A percentile compares a stretch with the other conserved stretches of the same genome.
Evolutionary conservation across 176 grass and related monocot species (phyloP).

Genomic region (Cymbopogon citratus): DNA sequence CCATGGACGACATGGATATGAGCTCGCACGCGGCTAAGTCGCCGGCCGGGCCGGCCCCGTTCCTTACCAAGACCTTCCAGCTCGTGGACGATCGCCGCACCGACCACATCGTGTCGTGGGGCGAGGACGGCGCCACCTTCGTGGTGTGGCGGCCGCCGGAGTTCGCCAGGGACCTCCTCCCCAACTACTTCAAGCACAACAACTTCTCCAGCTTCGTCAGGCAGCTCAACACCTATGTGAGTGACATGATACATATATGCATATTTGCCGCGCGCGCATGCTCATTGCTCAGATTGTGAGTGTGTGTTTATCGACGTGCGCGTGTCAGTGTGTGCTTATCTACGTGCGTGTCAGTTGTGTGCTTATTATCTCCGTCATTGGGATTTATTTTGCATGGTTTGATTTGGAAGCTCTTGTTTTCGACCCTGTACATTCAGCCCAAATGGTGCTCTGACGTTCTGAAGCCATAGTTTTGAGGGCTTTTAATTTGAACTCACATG

Average conservation of each 20-base stretch:
- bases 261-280: not conserved
- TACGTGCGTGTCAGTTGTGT: not conserved
- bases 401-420: not conserved
- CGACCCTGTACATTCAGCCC: not conserved
- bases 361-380: not conserved
- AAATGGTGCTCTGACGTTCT: not conserved
- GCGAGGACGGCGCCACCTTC: conserved; percentile 62
- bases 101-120: conserved; percentile 81
- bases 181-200: conserved; percentile 92
- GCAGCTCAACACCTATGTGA: conserved; percentile 94
- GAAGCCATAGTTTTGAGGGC: not conserved
- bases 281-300: not conserved
- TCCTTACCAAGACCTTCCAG: conserved; percentile 84
- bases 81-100: conserved; percentile 71
- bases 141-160: conserved; percentile 76
- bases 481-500: not conserved
- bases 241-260: not conserved
- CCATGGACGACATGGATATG: conserved; percentile 35
- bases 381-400: not conserved
- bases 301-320: not conserved
- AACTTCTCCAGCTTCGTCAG: conserved; percentile 97
- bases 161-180: conserved; percentile 79
- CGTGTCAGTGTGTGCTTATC: not conserved
- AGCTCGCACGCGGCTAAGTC: conserved; percentile 22
- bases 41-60: conserved; percentile 56